Conservation (phyloP, 768 basidiomycete species). For the Tulasnella calospora region DNA sequence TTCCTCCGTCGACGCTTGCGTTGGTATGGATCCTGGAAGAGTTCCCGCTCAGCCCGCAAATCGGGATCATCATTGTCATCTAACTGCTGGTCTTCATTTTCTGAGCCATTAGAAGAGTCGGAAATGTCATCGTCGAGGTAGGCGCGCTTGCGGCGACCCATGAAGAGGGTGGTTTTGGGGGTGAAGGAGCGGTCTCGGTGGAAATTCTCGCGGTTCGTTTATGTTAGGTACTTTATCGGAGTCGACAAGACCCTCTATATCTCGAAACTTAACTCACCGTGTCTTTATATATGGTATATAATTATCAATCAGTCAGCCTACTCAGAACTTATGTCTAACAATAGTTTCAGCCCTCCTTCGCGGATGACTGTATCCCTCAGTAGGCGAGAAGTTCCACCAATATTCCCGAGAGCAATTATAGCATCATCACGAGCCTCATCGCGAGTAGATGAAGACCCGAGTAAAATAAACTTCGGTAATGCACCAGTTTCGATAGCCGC, state of each 20-base stretch:
- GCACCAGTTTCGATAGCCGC: too few relatives aligned
- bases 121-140: conserved; percentile 69
- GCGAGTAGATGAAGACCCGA: too few relatives aligned
- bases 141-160: conserved; percentile 73
- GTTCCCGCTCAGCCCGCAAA: conserved; percentile 63
- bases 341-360: neutral
- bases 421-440: neutral
- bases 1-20: conserved; percentile 54
- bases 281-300: too few relatives aligned
- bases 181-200: neutral
- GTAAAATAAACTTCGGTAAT: too few relatives aligned
- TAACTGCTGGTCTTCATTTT: conserved; percentile 45
- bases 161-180: conserved; percentile 33
- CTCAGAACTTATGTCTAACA: too few relatives aligned
- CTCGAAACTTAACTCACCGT: too few relatives aligned
- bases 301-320: too few relatives aligned
- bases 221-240: too few relatives aligned
- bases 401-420: neutral
- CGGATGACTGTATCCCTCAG: neutral
- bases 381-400: neutral
- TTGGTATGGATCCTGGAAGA: conserved; percentile 73
- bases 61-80: conserved; percentile 53
- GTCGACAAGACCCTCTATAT: too few relatives aligned
- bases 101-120: conserved; percentile 57
- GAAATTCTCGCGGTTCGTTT: neutral